Evolutionary conservation across 2,329 filamentous ascomycete genomes (phyloP).

Genomic region (Penicillium crustosum): DNA sequence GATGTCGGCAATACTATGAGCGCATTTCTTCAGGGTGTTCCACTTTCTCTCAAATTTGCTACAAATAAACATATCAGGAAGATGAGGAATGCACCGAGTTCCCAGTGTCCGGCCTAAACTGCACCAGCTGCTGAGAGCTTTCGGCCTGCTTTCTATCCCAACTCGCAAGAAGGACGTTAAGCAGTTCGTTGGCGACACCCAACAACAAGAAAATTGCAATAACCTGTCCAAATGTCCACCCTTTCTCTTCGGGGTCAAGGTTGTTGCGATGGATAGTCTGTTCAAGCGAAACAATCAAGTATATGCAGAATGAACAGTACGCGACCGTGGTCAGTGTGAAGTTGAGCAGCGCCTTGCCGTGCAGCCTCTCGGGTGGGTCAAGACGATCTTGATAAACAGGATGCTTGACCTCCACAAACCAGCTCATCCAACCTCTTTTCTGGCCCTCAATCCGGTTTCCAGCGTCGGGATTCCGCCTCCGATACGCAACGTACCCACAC

Average conservation of each 20-base stretch:
- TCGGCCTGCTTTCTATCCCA: constrained; percentile 15
- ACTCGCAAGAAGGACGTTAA: constrained; percentile 18
- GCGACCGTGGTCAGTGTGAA: constrained; percentile 15
- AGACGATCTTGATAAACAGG: not conserved
- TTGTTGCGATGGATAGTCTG: constrained; percentile 18
- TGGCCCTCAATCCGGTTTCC: not conserved
- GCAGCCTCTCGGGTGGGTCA: constrained; percentile 1
- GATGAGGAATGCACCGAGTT: not conserved
- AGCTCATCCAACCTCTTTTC: constrained; percentile 7
- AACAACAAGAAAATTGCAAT: constrained; percentile 21
- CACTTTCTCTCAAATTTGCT: not conserved
- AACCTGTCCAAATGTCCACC: constrained; percentile 21
- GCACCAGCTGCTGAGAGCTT: constrained; percentile 7
- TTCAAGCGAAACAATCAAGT: constrained; percentile 22
- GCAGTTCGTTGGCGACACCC: constrained; percentile 19
- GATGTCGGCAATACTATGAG: not conserved
- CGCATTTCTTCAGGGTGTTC: not conserved
- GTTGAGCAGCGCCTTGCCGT: constrained; percentile 10
- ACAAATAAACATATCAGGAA: not conserved
- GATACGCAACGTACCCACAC: constrained; percentile 5
- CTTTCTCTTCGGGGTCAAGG: constrained; percentile 14
- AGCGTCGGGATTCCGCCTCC: constrained; percentile 1
- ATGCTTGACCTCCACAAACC: constrained; percentile 6
- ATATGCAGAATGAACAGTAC: constrained; percentile 18
- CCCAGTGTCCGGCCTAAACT: not conserved